Base-by-base conservation (phyloP, 169 alveolate species). In the Cryptosporidium baileyi region DNA sequence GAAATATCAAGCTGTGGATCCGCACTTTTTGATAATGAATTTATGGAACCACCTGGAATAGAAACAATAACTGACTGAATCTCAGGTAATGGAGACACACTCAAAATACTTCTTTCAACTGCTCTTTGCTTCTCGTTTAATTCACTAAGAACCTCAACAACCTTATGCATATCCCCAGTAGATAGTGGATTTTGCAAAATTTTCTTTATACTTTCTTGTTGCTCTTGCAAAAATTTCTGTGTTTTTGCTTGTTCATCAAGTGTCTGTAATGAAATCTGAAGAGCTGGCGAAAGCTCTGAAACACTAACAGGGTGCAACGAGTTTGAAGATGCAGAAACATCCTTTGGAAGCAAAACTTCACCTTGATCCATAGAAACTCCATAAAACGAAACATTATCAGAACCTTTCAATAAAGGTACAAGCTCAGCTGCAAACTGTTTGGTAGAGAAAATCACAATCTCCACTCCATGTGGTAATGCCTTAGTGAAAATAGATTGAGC, bases 381-480 rank as follows among this genome's bases (percentile, higher is more conserved):
- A 54, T 74, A 74, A 45, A 74, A 74, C 36, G 67, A 51, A 19
- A 74, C 54, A 1, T 60, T 38, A 22, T 52, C 26, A 3, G 85
- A 15, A 7, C 85, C 85, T 2, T 57, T 15, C 3, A 74, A 54
- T n/a, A 74, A 74, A 17, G 85, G 85, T 36, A 74, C 54, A 24
- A 74, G 22, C 9, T 74, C 85, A 1, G 43, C 8, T 19, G 85
- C 57, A 34, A 74, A 36, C 67, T 52, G 67, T 44, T 74, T 74
- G 1, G 85, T 26, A 11, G 85, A 74, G 67, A 74, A 74, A 34
- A 74, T 74, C 5, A 74, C 85, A 8, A 74, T 60, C 3, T 74
- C 57, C 3, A 74, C 85, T 40, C 85, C 85, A 54, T 74, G 85
- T 74, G 85, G 85, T 22, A 74, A 26, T 22, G 85, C 67, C 22